Conservation (phyloP, 768 basidiomycete genomes). For the Leucocoprinus leucothites region DNA sequence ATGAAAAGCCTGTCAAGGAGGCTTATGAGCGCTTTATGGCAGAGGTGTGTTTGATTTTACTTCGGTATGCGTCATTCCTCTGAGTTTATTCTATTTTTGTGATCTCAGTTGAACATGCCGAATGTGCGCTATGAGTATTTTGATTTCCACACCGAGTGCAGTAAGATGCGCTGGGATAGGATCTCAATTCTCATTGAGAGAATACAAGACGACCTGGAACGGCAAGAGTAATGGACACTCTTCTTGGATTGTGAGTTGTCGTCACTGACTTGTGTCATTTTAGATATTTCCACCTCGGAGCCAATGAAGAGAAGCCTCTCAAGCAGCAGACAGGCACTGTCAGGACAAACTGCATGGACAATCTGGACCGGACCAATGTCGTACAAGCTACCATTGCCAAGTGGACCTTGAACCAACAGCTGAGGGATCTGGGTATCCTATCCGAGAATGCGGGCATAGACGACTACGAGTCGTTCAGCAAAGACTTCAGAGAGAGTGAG, state of each 20-base stretch:
- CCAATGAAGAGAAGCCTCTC: slow-evolving; percentile 41
- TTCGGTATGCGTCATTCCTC: background rate
- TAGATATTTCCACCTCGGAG: slow-evolving; percentile 78
- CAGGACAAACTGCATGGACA: slow-evolving; percentile 98
- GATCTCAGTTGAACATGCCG: slow-evolving; percentile 52
- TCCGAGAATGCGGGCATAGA: slow-evolving; percentile 71
- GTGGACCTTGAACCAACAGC: slow-evolving; percentile 76
- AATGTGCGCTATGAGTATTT: slow-evolving; percentile 90
- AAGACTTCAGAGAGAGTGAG: slow-evolving; percentile 87
- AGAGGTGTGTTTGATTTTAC: slow-evolving; percentile 54
- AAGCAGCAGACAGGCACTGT: slow-evolving; percentile 73
- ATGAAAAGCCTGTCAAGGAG: slow-evolving; percentile 93
- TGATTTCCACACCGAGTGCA: slow-evolving; percentile 96
- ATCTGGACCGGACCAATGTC: slow-evolving; percentile 94
- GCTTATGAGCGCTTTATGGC: slow-evolving; percentile 81
- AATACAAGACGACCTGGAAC: slow-evolving; percentile 64
- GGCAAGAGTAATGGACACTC: slow-evolving; percentile 54
- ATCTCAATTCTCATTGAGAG: slow-evolving; percentile 79
- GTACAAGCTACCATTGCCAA: slow-evolving; percentile 90
- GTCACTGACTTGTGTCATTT: background rate
- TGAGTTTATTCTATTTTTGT: background rate
- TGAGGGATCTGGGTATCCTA: slow-evolving; percentile 71
- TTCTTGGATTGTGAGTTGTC: background rate
- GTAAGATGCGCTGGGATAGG: slow-evolving; percentile 91
- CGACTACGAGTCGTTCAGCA: slow-evolving; percentile 74